Percentiles rank a stretch among this genome's conserved stretches.
Conservation (phyloP, 805 yeast genomes). For the Kregervanrija fluxuum region DNA sequence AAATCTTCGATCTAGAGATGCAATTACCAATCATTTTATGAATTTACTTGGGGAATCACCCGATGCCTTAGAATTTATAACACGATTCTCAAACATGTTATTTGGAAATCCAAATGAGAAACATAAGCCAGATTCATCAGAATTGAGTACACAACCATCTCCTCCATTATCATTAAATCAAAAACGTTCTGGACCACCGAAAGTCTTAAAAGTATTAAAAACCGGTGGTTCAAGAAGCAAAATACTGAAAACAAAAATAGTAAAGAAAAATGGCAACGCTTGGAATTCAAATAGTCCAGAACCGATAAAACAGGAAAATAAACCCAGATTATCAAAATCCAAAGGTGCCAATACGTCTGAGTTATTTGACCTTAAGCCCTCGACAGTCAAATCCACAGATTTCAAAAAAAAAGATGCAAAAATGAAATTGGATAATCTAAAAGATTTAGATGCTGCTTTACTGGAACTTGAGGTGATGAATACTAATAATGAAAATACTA, state of each 20-base stretch:
- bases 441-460: constrained; percentile 45
- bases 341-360: constrained; percentile 40
- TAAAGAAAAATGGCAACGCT: constrained; percentile 1
- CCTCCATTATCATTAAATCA: constrained; percentile 1
- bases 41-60: constrained; percentile 53
- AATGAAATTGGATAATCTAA: constrained; percentile 42
- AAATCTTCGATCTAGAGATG: constrained; percentile 37
- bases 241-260: constrained; percentile 7
- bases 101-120: constrained; percentile 22
- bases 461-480: constrained; percentile 34
- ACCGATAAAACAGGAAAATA: neutral
- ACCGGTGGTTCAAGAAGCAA: constrained; percentile 10
- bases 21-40: constrained; percentile 44
- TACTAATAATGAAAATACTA: neutral
- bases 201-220: constrained; percentile 11
- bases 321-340: constrained; percentile 11
- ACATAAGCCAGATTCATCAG: neutral
- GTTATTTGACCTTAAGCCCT: constrained; percentile 34
- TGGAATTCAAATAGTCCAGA: neutral
- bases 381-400: constrained; percentile 9
- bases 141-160: constrained; percentile 2
- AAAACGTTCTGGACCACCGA: constrained; percentile 1
- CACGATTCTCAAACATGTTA: constrained; percentile 35
- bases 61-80: constrained; percentile 40
- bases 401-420: constrained; percentile 21